Evolutionary conservation across 768 basidiomycete species (phyloP).

Genomic region (Mrakia blollopis): DNA sequence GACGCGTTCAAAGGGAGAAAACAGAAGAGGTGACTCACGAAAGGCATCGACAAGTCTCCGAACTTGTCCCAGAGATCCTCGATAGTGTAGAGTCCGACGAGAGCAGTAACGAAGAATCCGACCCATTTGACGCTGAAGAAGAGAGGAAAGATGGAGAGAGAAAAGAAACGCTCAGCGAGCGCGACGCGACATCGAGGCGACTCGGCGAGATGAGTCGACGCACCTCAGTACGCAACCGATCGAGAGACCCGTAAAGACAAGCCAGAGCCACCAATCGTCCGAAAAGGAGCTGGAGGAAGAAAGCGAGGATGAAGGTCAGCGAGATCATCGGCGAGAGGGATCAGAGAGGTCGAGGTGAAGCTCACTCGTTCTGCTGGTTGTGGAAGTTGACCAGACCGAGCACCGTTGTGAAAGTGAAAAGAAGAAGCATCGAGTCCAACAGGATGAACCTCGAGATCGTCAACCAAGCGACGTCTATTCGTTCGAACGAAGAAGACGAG

Average conservation of each 20-base stretch:
- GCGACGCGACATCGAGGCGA: neutral
- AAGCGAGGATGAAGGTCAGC: neutral
- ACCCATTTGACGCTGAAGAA: constrained; percentile 81
- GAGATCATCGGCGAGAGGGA: too few species aligned
- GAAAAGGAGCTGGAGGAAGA: constrained; percentile 67
- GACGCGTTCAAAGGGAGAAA: neutral
- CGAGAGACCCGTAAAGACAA: constrained; percentile 83
- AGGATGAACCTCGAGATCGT: constrained; percentile 96
- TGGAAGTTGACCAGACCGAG: constrained; percentile 95
- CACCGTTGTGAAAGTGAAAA: constrained; percentile 96
- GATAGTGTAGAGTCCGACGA: constrained; percentile 92
- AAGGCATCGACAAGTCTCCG: constrained; percentile 85
- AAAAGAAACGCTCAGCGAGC: neutral
- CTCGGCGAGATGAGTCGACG: constrained; percentile 26
- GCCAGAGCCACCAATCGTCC: constrained; percentile 96
- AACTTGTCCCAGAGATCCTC: constrained; percentile 99
- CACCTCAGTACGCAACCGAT: constrained; percentile 94
- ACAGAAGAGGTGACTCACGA: constrained; percentile 53
- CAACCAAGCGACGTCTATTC: constrained; percentile 89
- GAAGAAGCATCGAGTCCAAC: constrained; percentile 95
- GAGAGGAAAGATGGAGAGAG: neutral
- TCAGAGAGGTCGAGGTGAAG: neutral
- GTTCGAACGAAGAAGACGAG: neutral
- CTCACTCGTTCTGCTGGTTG: constrained; percentile 90
- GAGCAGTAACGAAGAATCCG: constrained; percentile 87